Evolutionary conservation across 2,329 filamentous ascomycete species (phyloP).

Genomic region (Alternaria incomplexa): DNA sequence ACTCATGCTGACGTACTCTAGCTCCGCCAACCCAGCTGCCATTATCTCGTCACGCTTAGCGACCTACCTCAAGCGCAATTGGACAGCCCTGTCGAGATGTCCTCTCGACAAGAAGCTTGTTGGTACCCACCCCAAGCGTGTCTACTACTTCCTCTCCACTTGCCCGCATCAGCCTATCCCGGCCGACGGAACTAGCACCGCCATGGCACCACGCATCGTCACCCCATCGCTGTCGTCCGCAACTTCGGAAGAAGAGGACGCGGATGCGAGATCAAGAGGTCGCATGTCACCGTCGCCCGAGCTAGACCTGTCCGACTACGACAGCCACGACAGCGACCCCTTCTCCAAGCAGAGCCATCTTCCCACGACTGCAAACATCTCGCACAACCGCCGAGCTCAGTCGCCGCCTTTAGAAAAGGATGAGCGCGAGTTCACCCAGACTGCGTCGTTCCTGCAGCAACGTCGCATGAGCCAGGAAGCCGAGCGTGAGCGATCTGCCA

Average conservation of each 20-base stretch:
- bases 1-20: slow-evolving; percentile 55
- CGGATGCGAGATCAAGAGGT: slow-evolving; percentile 61
- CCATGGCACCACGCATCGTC: slow-evolving; percentile 66
- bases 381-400: slow-evolving; percentile 72
- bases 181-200: slow-evolving; percentile 62
- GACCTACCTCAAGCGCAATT: slow-evolving; percentile 85
- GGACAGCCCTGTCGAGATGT: slow-evolving; percentile 78
- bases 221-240: slow-evolving; percentile 85
- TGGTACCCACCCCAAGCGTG: slow-evolving; percentile 88
- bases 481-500: slow-evolving; percentile 49
- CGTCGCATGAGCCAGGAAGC: slow-evolving; percentile 54
- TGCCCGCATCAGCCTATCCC: slow-evolving; percentile 82
- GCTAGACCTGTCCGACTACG: slow-evolving; percentile 89
- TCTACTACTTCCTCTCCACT: slow-evolving; percentile 96
- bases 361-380: slow-evolving; percentile 51
- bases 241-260: slow-evolving; percentile 74
- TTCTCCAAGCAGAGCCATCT: slow-evolving; percentile 61
- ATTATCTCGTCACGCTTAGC: slow-evolving; percentile 93
- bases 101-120: slow-evolving; percentile 93
- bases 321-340: slow-evolving; percentile 67
- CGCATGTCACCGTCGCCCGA: slow-evolving; percentile 90
- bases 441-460: slow-evolving; percentile 80
- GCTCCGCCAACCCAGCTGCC: slow-evolving; percentile 93
- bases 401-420: slow-evolving; percentile 92
- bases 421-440: slow-evolving; percentile 96